Conservation (phyloP, 139 green algal species). For the Bryopsis sp. region DNA sequence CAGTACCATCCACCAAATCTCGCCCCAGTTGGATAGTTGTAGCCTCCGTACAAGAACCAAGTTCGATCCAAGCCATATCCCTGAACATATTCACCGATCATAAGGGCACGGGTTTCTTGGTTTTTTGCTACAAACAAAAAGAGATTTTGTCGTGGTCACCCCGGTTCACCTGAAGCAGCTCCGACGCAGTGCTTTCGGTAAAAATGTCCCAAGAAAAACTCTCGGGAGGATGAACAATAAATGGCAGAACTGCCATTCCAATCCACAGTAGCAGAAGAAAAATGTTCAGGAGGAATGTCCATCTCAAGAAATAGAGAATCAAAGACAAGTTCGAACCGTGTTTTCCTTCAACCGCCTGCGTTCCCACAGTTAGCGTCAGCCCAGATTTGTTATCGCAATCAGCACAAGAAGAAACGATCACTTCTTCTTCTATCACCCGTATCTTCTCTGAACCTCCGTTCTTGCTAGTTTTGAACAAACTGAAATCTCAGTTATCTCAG, state of each 20-base stretch:
- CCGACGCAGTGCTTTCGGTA: conserved; percentile 1
- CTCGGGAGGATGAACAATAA: conserved; percentile 25
- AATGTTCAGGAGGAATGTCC: conserved; percentile 26
- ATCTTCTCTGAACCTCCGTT: no score
- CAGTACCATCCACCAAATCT: conserved; percentile 15
- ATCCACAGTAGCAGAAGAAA: conserved; percentile 24
- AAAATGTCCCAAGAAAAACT: conserved; percentile 31
- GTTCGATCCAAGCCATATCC: conserved; percentile 29
- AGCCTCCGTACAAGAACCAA: conserved; percentile 35
- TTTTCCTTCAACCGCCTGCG: conserved; percentile 18
- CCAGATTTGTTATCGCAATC: neutral
- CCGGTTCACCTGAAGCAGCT: conserved; percentile 9
- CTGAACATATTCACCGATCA: no score
- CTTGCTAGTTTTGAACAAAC: no score
- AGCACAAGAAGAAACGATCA: neutral
- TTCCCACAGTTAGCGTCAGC: no score
- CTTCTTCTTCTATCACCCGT: no score
- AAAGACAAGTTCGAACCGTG: conserved; percentile 31
- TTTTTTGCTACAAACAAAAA: neutral
- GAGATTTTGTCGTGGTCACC: neutral
- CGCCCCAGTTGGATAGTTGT: conserved; percentile 26
- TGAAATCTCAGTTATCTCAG: no score
- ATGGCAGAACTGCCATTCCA: conserved; percentile 24
- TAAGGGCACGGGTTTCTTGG: no score
- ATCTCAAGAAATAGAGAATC: conserved; percentile 32